phyloP scores from a whole-genome alignment of 192 early-diverging fungal species.

The Haplosporangium gracile region DNA sequence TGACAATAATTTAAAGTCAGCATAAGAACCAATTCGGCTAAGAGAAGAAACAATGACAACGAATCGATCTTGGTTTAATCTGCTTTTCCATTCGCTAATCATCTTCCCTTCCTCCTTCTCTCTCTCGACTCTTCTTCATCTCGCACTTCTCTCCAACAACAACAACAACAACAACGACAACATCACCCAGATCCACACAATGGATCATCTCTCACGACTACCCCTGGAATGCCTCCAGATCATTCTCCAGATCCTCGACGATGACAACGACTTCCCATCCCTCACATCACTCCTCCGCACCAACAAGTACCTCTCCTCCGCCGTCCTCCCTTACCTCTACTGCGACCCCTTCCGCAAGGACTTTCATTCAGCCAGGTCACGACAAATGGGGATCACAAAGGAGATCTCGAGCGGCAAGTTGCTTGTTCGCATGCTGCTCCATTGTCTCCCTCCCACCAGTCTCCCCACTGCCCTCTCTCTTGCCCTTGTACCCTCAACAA shows the following conservation, averaged over 20 bases:
- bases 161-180: background rate
- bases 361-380: background rate
- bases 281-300: background rate
- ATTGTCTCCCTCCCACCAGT: background rate
- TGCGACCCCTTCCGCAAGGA: background rate
- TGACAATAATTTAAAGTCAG: too few species aligned
- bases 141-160: too few species aligned
- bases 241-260: background rate
- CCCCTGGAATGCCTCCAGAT: background rate
- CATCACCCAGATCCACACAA: background rate
- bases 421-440: background rate
- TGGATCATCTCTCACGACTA: background rate
- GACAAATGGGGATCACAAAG: background rate
- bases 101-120: too few species aligned
- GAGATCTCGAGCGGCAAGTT: background rate
- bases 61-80: too few species aligned
- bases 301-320: background rate
- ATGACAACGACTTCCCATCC: background rate
- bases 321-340: background rate
- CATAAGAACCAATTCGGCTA: too few species aligned
- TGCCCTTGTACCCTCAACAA: background rate
- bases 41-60: too few species aligned
- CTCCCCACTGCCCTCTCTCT: background rate
- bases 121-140: too few species aligned
- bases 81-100: too few species aligned